phyloP scores from a whole-genome alignment of 2,329 filamentous ascomycete species.

The Ophiostoma ips region DNA sequence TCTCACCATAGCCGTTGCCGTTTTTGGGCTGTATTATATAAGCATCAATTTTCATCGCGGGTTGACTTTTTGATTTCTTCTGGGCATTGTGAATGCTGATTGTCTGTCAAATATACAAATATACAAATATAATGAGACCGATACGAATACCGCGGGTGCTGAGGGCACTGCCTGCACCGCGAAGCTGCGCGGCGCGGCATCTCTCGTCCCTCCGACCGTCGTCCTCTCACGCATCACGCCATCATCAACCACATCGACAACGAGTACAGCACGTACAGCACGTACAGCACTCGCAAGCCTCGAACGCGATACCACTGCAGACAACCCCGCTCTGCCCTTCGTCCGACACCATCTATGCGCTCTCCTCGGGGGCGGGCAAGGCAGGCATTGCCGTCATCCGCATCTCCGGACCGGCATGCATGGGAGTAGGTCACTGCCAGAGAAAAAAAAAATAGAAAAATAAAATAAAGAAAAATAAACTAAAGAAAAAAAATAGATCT shows the following conservation, averaged over 20 bases:
- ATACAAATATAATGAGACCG: not conserved
- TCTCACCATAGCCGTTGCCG: too few relatives aligned
- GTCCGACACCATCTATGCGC: constrained; percentile 67
- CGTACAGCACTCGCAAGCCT: too few relatives aligned
- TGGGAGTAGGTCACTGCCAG: constrained; percentile 42
- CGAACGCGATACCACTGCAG: not conserved
- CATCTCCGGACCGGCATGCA: constrained; percentile 66
- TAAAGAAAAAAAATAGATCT: constrained; percentile 34
- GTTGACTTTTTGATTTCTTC: too few relatives aligned
- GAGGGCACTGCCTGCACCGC: not conserved
- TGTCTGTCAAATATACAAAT: too few relatives aligned
- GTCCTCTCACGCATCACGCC: not conserved
- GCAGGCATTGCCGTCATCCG: constrained; percentile 86
- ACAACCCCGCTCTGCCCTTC: not conserved
- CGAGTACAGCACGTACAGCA: not conserved
- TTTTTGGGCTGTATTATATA: too few relatives aligned
- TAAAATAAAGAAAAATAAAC: too few relatives aligned
- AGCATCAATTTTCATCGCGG: too few relatives aligned
- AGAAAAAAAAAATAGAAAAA: too few relatives aligned
- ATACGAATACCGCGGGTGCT: not conserved
- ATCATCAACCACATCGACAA: not conserved
- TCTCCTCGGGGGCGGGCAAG: constrained; percentile 73
- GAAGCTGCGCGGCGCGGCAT: not conserved
- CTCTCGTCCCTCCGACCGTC: not conserved
- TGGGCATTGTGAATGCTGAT: too few relatives aligned